Base-by-base conservation (phyloP, 2,329 filamentous ascomycete species). In the Pseudogymnoascus sp. region DNA sequence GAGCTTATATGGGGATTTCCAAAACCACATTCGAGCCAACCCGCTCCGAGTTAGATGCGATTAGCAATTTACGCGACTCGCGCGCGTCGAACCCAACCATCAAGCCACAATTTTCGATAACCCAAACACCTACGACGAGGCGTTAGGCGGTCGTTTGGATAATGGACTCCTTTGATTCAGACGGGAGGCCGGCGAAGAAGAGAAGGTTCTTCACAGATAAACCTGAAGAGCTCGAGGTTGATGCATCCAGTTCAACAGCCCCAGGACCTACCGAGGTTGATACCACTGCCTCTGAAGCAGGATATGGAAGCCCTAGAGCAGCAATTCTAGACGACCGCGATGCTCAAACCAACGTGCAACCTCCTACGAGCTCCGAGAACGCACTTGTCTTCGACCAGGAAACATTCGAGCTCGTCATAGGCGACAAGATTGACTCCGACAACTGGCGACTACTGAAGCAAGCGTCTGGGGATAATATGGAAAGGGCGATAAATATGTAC, bases 401-500 rank as follows among this genome's bases (percentile, higher is more conserved):
- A 33, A 79, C 77, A 0, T 86, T 89, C 62, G 80, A 87, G 68
- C 77, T 75, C 63, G 82, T 89, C 64, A 74, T 88, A 22, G 85
- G 85, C 36, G 80, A 82, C 63, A 81, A 81, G 60, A 76, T 89
- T 19, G 71, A 76, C 5, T 64, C 76, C 0, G 77, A 83, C 23
- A 73, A 78, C 0, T 68, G 88, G 58, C 73, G 74, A 5, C 71
- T 78, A 3, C 78, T 89, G 19, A 77, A 77, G n/a, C 74, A 79
- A 7, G 77, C 78, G 45, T 87, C 84, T 61, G 80, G 80, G 23
- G 76, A 82, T 61, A 78, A 85, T 64, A 77, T 88, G 14, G 82
- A 88, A 68, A 78, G 79, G 64, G 86, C 86, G 5, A 81, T 88
- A 62, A 87, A 87, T 64, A 87, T 88, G 82, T 89, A 86, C 69